Base-by-base conservation (phyloP, 768 basidiomycete genomes). In the Leucocoprinus leucothites region DNA sequence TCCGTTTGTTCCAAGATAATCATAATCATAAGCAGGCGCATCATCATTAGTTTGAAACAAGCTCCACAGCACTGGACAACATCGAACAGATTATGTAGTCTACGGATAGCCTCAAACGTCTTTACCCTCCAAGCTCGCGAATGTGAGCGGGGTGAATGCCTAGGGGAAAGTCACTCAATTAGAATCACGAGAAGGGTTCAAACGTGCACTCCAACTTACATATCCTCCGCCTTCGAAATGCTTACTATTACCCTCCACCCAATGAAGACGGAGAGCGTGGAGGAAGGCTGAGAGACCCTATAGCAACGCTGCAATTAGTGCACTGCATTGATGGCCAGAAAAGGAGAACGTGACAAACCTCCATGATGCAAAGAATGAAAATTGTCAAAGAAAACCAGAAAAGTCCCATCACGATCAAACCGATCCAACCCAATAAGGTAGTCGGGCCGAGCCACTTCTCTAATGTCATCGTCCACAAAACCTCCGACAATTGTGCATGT, bases 231-330 rank as follows among this genome's bases (percentile, higher is more conserved):
- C 94, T 70, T 89, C 84, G 67, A 89, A 96, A 67, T 94, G 93
- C 78, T 97, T 96, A 74, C 94, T 94, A 76, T 96, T 97, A 51
- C 88, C 92, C 72, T 98, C 95, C 57, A 98, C 96, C 94, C 96
- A 98, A 71, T 98, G 96, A 62, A 98, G 79, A 65, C 96, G 86
- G 59, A 98, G 81, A 6, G 96, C 96, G 70, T 98, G 96, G 69
- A 98, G 71, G 77, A 98, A 98, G 35, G 96, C 96, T 64, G 90
- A 93, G 31, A 98, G 78, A 61, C 96, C 94, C 91, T 94, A 63
- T 47, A 57, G 57, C 58, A 56, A 60, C 34, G 62, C 53, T 40
- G 38, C 46, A 60, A 22, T 22, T 22, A 22, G 11, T 28, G 5
- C 31, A 11, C 31, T 5, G 11, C 31, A 5, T 11, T 25, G 5